Evolutionary conservation across 73 alveolate genomes (phyloP).

Genomic region (Paramecium primaurelia): DNA sequence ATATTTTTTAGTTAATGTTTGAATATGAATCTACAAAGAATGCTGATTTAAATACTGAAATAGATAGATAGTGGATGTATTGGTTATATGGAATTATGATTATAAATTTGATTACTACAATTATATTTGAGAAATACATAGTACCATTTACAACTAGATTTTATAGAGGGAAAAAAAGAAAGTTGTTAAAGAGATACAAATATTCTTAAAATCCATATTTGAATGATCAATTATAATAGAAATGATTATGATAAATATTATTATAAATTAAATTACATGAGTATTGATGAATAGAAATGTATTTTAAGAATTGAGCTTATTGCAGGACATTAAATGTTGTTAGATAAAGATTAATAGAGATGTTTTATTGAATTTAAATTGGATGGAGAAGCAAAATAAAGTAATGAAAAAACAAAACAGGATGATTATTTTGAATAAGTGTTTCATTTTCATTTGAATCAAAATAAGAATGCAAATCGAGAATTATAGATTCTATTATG

Average conservation of each 20-base stretch:
- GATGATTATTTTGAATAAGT: background rate
- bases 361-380: background rate
- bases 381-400: background rate
- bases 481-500: background rate
- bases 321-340: background rate
- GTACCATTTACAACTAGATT: background rate
- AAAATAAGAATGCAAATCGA: background rate
- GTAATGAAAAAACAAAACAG: background rate
- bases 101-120: background rate
- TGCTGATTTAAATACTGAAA: background rate
- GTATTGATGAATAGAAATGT: background rate
- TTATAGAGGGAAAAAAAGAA: conserved; percentile 20
- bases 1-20: background rate
- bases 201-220: conserved; percentile 33
- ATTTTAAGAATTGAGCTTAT: background rate
- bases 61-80: background rate
- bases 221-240: background rate
- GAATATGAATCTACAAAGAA: background rate
- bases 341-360: background rate
- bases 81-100: background rate
- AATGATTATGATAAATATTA: background rate
- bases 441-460: background rate
- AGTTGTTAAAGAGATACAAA: background rate
- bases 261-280: background rate
- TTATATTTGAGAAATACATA: conserved; percentile 16